phyloP scores from a whole-genome alignment of 176 grass and related monocot species.

The Microstegium vimineum region DNA sequence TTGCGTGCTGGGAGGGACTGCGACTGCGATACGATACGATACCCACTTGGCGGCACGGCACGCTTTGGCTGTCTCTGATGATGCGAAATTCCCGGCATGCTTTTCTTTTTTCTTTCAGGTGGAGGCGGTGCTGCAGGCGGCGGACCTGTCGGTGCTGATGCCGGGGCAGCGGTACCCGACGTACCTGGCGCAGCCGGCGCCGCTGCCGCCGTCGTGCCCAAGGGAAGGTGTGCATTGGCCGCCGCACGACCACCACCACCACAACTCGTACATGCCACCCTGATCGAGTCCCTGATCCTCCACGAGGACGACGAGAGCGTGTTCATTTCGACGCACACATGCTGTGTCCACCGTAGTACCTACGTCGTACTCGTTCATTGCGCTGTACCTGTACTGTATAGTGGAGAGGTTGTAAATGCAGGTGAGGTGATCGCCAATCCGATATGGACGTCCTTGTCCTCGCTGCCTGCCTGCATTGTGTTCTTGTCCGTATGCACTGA shows the following conservation, averaged over 20 bases:
- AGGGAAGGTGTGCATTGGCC: conserved; percentile 96
- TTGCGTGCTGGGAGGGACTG: background rate
- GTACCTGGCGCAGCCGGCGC: conserved; percentile 77
- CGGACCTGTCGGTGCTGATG: conserved; percentile 82
- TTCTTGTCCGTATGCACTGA: background rate
- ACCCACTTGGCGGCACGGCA: background rate
- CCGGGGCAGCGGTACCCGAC: conserved; percentile 81
- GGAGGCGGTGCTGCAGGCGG: conserved; percentile 21
- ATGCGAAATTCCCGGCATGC: background rate
- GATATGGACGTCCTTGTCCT: background rate
- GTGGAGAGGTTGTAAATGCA: conserved; percentile 7
- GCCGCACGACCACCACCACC: conserved; percentile 52
- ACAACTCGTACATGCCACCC: conserved; percentile 36
- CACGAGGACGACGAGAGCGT: background rate
- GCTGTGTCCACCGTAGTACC: background rate
- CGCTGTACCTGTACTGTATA: background rate
- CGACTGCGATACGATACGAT: background rate
- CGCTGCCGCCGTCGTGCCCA: conserved; percentile 58
- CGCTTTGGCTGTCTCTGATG: background rate
- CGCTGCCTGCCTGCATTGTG: background rate
- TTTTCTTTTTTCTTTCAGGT: conserved; percentile 26
- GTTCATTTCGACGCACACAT: background rate
- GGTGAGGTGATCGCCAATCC: background rate
- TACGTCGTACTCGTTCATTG: background rate
- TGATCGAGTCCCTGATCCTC: conserved; percentile 9